Conservation (phyloP, 2,329 filamentous ascomycete species). For the Pyrenophora teres region DNA sequence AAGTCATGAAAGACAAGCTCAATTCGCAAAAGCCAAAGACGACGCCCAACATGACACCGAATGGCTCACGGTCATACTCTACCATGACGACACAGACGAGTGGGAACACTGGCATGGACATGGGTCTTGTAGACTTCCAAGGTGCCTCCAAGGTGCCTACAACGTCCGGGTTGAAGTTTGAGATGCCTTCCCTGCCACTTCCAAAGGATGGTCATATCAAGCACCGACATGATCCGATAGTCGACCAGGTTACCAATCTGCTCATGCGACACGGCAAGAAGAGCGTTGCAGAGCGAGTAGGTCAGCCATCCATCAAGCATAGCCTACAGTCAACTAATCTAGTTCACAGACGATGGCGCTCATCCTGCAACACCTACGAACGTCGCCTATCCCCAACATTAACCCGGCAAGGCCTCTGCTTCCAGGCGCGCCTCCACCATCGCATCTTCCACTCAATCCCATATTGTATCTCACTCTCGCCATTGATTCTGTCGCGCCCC, state of each 20-base stretch:
- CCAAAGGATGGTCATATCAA: conserved; percentile 69
- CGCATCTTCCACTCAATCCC: conserved; percentile 85
- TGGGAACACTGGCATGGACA: conserved; percentile 24
- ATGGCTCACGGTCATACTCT: conserved; percentile 61
- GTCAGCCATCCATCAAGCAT: conserved; percentile 27
- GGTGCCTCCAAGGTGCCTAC: conserved; percentile 23
- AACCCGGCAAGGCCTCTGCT: conserved; percentile 73
- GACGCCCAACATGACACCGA: conserved; percentile 44
- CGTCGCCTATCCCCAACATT: conserved; percentile 75
- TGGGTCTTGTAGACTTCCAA: conserved; percentile 40
- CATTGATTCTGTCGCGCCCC: conserved; percentile 88
- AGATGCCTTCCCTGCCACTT: conserved; percentile 69
- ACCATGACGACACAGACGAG: conserved; percentile 48
- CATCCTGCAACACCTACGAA: conserved; percentile 83
- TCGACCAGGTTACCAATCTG: conserved; percentile 86
- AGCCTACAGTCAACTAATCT: not conserved
- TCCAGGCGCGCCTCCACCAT: conserved; percentile 74
- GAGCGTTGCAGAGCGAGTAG: conserved; percentile 83
- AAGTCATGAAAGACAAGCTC: conserved; percentile 67
- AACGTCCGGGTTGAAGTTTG: conserved; percentile 73
- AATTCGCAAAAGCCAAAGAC: conserved; percentile 52
- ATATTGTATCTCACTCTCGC: conserved; percentile 86
- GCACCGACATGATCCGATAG: conserved; percentile 81
- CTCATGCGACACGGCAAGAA: conserved; percentile 93
- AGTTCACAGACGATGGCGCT: conserved; percentile 74